These are phyloP conservation scores for Actinomucor elegans DNA, from an alignment of 371 early-diverging fungal genomes.

Conservation along the genomic window DNA sequence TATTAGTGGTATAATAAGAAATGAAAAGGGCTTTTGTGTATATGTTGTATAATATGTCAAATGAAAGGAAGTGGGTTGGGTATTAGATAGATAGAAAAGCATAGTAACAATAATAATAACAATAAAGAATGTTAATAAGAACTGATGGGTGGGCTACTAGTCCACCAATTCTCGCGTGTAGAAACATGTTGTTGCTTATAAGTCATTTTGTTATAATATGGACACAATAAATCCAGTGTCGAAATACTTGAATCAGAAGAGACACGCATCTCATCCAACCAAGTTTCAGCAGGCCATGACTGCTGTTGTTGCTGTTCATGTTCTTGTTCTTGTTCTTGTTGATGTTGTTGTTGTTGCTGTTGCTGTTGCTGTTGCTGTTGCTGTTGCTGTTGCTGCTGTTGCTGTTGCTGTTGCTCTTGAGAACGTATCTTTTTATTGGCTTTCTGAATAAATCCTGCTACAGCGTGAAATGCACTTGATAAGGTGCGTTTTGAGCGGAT, in stretches of 20 bases:
- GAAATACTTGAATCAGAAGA: conserved; percentile 5
- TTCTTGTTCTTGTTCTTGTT: background rate
- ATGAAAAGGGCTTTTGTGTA: too few species aligned
- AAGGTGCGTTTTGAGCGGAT: conserved; percentile 6
- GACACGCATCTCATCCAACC: conserved; percentile 7
- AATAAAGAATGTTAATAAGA: background rate
- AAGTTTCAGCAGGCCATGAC: conserved; percentile 8
- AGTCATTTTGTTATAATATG: background rate
- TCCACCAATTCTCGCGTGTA: conserved; percentile 20
- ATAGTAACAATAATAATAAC: too few species aligned
- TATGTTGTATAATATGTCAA: too few species aligned
- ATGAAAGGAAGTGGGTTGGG: too few species aligned
- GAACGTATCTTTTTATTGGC: conserved; percentile 9
- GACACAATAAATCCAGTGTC: background rate
- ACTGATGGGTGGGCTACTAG: conserved; percentile 11
- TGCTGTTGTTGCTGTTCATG: background rate
- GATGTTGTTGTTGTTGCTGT: too few species aligned
- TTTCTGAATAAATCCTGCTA: conserved; percentile 16
- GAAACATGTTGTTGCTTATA: background rate
- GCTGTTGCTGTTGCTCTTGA: background rate
- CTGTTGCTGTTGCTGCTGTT: too few species aligned
- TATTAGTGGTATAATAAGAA: too few species aligned
- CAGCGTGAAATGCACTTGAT: conserved; percentile 17
- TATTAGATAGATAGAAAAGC: too few species aligned
- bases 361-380: background rate